Conservation (phyloP, 768 basidiomycete species). For the Leccinellum luteum region DNA sequence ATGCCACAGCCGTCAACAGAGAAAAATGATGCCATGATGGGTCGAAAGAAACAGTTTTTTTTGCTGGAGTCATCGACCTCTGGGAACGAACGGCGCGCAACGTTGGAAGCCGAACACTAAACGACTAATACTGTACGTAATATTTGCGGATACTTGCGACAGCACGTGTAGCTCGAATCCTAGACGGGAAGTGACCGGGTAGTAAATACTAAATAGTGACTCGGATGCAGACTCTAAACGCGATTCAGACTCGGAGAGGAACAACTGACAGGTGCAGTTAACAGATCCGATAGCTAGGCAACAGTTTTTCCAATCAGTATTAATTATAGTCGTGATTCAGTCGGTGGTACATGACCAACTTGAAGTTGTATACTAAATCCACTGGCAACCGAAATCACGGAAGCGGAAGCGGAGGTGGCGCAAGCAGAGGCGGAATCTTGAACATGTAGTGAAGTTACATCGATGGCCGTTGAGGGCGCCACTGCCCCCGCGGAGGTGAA, state of each 20-base stretch:
- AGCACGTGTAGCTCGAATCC: not conserved
- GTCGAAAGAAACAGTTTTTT: constrained; percentile 35
- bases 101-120: not conserved
- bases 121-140: not conserved
- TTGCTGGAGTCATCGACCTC: constrained; percentile 24
- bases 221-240: no score
- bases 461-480: not conserved
- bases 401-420: not conserved
- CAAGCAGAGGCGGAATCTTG: not conserved
- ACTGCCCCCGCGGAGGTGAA: not conserved
- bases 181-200: no score
- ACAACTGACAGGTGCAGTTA: no score
- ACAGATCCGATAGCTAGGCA: no score
- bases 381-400: not conserved
- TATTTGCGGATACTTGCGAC: not conserved
- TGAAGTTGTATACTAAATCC: not conserved
- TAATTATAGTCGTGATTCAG: no score
- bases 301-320: no score
- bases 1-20: constrained; percentile 36
- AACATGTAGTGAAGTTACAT: not conserved
- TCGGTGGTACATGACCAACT: no score
- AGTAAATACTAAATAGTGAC: no score
- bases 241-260: no score
- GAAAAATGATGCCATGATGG: constrained; percentile 52
- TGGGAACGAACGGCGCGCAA: not conserved